Evolutionary conservation across 2,329 filamentous ascomycete species (phyloP), one percentile per base, ranked within the genome.

Genomic region (Verticillium longisporum): DNA sequence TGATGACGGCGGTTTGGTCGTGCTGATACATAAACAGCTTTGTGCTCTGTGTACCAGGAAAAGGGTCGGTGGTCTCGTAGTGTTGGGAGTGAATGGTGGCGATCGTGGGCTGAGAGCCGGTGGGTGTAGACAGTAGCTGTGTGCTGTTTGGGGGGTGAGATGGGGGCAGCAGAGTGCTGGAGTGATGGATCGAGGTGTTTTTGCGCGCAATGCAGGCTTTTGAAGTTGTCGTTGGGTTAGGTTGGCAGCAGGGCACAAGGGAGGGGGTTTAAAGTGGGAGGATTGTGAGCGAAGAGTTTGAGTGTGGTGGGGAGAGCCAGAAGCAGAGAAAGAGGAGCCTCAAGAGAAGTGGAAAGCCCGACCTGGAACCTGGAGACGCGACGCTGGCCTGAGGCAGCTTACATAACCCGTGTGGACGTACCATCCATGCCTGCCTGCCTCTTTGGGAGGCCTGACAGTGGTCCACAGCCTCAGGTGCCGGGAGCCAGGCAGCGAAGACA

Each of bases 21-120:
- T 91, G 89, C 91, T 92, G 92, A 97, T 96, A 96, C 92, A 96
- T 96, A 96, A 90, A 96, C 92, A 89, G 64, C 64, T 65, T 37
- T 60, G 61, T 65, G 62, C 36, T 45, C 34, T 26, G 31, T 58
- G 57, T 63, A 63, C 61, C 60, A 60, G 45, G 55, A 50, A 64
- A 59, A 59, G 61, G 62, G 57, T 61, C 55, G 59, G 60, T 64
- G n/a, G 31, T 55, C 45, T 59, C 45, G 15, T 37, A 9, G 41
- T 36, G 45, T 50, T 50, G 45, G 57, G 21, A 37, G 45, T 37
- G 57, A 54, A n/a, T 31, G 56, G 33, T 34, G 32, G 7, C 18
- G 31, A 60, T 59, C 61, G 58, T 37, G 58, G 58, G 56, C 56
- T 61, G 41, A 37, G 32, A 55, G 57, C 45, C 45, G n/a, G 21